Conservation (phyloP, 768 basidiomycete genomes). For the Collybia nuda region DNA sequence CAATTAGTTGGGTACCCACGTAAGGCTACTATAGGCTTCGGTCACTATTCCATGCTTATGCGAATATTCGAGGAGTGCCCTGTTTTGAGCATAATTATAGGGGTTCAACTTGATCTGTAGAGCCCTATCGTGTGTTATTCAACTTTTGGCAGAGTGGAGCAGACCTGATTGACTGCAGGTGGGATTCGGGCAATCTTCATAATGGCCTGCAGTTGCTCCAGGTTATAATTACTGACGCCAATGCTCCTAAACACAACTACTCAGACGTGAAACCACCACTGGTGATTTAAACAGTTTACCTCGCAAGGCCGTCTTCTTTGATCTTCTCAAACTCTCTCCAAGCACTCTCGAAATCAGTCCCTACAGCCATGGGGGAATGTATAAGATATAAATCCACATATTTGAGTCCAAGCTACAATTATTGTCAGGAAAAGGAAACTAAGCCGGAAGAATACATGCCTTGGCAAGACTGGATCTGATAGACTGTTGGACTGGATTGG, state of each 20-base stretch:
- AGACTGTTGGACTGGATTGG: constrained; percentile 36
- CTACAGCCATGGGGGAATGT: constrained; percentile 41
- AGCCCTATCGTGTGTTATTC: neutral
- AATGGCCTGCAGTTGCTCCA: constrained; percentile 51
- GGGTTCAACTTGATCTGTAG: constrained; percentile 54
- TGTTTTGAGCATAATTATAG: constrained; percentile 52
- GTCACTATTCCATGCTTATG: constrained; percentile 48
- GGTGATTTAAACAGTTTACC: constrained; percentile 21
- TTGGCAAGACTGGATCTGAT: constrained; percentile 48
- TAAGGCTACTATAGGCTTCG: constrained; percentile 56
- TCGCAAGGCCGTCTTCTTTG: constrained; percentile 43
- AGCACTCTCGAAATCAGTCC: constrained; percentile 29
- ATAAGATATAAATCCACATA: constrained; percentile 73
- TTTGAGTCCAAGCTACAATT: constrained; percentile 52
- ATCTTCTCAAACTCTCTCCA: constrained; percentile 63
- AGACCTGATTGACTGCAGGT: constrained; percentile 72
- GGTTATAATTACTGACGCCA: constrained; percentile 67
- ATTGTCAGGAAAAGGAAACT: neutral
- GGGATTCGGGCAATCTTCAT: constrained; percentile 49
- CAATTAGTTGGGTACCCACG: constrained; percentile 26
- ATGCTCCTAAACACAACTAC: constrained; percentile 1
- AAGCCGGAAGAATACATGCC: constrained; percentile 27
- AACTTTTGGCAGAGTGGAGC: neutral
- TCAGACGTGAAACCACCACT: too few relatives aligned
- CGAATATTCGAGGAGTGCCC: constrained; percentile 46